These are phyloP conservation scores for Penicillium pulvis DNA, from an alignment of 495 filamentous ascomycete genomes.

Conservation along the genomic window DNA sequence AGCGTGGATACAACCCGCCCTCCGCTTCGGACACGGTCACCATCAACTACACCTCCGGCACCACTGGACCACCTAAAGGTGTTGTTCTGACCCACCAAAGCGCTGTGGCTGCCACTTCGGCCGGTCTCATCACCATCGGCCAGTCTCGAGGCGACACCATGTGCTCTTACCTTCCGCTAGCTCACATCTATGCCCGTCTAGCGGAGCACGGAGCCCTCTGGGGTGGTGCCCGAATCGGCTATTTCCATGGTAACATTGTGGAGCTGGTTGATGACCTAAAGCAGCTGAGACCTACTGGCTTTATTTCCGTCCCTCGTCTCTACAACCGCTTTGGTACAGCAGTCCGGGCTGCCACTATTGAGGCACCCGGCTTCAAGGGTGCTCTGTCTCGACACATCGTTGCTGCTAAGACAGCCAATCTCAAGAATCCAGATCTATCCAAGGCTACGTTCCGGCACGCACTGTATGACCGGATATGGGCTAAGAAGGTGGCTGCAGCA, in stretches of 20 bases:
- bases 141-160: constrained; percentile 58
- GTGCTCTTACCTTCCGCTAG: constrained; percentile 89
- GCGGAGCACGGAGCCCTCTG: constrained; percentile 75
- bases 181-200: constrained; percentile 90
- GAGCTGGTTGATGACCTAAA: constrained; percentile 92
- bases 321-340: constrained; percentile 88
- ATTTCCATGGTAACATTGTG: constrained; percentile 91
- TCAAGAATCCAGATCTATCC: constrained; percentile 67
- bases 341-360: constrained; percentile 74
- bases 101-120: constrained; percentile 71
- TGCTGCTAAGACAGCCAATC: constrained; percentile 72
- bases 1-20: constrained; percentile 67
- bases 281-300: constrained; percentile 75
- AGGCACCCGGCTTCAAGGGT: constrained; percentile 80
- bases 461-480: constrained; percentile 91
- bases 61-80: constrained; percentile 92
- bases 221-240: constrained; percentile 78
- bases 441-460: constrained; percentile 79
- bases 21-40: constrained; percentile 77
- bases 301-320: constrained; percentile 88
- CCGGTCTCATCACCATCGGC: constrained; percentile 53
- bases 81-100: constrained; percentile 83
- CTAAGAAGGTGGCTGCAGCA: constrained; percentile 79
- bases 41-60: constrained; percentile 98
- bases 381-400: constrained; percentile 79